Base-by-base conservation (phyloP, 2,329 filamentous ascomycete species). In the Ceratocystiopsis brevicomis region DNA sequence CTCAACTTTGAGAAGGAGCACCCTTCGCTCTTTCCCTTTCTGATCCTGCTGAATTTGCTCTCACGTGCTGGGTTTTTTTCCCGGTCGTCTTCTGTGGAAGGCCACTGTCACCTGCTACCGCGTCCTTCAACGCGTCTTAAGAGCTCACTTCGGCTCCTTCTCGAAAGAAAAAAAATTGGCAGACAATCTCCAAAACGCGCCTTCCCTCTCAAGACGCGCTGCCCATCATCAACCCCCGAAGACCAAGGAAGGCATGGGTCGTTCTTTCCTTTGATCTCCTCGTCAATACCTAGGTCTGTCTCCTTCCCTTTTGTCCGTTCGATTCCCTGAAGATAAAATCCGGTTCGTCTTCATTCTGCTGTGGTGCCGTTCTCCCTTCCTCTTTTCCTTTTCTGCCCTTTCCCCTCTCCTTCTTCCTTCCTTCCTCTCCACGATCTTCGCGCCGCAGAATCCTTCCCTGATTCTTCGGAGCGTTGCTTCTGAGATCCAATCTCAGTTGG, bases 231-330 rank as follows among this genome's bases (percentile, higher is more conserved):
- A 11, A 11, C 10, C 10, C 25, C 25, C 25, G 10, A 10, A 30
- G 25, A 30, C 25, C 25, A 6, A 30, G 2, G 19, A 21, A 21
- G 19, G 19, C 19, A 21, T 25, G 35, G 21, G 17, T 44, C 39
- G 46, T 41, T 45, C 46, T 45, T 45, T 47, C 45, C 43, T 30
- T 30, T 30, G 25, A 30, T 9, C 25, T 30, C 2, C 25, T 10
- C 25, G 10, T 30, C 6, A 2, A 30, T 9, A 10, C 25, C 25
- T 30, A 30, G 25, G 25, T 30, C 25, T 30, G 25, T 30, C 25
- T 30, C 25, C 36, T 35, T 39, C 19, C 15, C 36, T 35, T 14
- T 37, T 12, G 10, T 6, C 2, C 10, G 12, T 16, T 30, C 32
- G 33, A 5, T 9, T 8, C 8, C 37, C 6, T 30, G 25, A 21